A percentile compares a stretch with the other conserved stretches of the same genome.
These are phyloP conservation scores for Urochloa ruziziensis DNA, from an alignment of 176 grass and related monocot genomes.

Conservation along the genomic window DNA sequence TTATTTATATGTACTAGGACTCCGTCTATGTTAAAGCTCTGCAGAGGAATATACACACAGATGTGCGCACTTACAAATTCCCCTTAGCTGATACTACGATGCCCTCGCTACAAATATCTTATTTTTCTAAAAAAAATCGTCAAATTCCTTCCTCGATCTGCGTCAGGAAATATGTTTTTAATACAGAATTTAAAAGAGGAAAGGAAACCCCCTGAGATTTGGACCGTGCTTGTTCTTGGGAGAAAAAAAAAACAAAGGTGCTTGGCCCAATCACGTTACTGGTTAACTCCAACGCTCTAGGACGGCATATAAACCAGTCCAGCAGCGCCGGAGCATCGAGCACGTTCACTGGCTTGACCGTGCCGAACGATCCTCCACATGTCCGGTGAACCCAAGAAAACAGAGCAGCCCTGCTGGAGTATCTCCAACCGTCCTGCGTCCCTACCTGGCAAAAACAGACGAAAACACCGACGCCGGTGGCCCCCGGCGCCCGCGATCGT, in stretches of 20 bases:
- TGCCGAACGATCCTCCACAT: background rate
- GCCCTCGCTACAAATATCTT: too few species aligned
- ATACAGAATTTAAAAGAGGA: too few species aligned
- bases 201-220: background rate
- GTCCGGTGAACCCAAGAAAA: background rate
- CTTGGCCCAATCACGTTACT: background rate
- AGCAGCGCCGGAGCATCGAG: background rate
- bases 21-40: background rate
- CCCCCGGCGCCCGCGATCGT: background rate
- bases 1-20: too few species aligned
- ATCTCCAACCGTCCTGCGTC: background rate
- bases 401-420: background rate
- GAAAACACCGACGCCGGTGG: background rate
- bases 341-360: background rate
- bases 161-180: too few species aligned
- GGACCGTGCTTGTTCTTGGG: background rate
- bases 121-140: too few species aligned
- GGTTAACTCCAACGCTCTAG: background rate
- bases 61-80: background rate
- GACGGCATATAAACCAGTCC: too few species aligned
- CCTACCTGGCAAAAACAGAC: background rate
- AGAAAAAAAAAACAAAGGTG: background rate
- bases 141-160: background rate
- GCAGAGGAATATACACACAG: background rate
- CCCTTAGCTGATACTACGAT: background rate